These are phyloP conservation scores for Prunus padus DNA, from an alignment of 306 rosid species.

Conservation along the genomic window DNA sequence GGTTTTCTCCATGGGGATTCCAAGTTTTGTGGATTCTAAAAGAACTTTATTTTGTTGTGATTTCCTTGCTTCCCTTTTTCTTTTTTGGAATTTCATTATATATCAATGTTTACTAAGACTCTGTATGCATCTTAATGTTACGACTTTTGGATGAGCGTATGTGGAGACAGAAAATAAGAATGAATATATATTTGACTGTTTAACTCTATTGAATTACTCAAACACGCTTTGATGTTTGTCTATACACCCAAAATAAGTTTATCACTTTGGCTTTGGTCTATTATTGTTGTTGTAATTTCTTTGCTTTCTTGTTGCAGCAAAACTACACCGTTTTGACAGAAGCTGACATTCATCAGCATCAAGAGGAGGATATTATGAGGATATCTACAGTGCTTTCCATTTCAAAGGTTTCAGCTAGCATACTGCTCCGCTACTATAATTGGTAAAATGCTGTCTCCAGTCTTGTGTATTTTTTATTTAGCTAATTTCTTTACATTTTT, in stretches of 20 bases:
- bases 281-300: neutral
- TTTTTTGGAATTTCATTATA: neutral
- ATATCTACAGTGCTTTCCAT: slow-evolving; percentile 61
- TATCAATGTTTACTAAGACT: neutral
- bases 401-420: slow-evolving; percentile 51
- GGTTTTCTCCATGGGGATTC: neutral
- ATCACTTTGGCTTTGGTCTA: neutral
- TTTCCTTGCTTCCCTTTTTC: neutral
- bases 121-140: neutral
- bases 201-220: neutral
- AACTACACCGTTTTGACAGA: slow-evolving; percentile 53
- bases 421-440: slow-evolving; percentile 57
- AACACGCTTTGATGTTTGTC: neutral
- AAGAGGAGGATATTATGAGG: slow-evolving; percentile 58
- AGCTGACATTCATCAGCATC: slow-evolving; percentile 54
- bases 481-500: neutral
- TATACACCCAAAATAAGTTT: neutral
- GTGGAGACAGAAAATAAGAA: neutral
- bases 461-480: neutral
- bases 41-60: neutral
- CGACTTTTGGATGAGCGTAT: neutral
- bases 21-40: neutral
- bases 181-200: neutral
- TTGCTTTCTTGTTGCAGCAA: slow-evolving; percentile 38
- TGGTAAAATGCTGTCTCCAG: slow-evolving; percentile 40